Conservation (phyloP, 345 rosid genomes). For the Turnera subulata region DNA sequence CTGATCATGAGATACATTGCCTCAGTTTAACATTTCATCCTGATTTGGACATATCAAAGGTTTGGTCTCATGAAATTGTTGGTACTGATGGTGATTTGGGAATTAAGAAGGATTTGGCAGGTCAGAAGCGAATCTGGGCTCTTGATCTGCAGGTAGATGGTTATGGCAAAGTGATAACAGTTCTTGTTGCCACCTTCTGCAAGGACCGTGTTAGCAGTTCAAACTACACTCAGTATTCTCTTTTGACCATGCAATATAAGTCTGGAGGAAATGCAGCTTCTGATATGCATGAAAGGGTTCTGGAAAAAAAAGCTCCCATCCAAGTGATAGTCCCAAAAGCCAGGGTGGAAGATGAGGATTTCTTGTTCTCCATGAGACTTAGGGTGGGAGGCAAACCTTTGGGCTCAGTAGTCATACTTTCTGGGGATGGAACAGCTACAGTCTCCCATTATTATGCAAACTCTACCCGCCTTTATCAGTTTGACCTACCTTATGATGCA, state of each 20-base stretch:
- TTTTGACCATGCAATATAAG: conserved; percentile 74
- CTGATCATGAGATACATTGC: conserved; percentile 76
- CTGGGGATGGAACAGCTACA: conserved; percentile 95
- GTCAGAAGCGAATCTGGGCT: conserved; percentile 94
- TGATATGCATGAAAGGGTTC: conserved; percentile 43
- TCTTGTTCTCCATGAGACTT: conserved; percentile 86
- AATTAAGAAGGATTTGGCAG: conserved; percentile 84
- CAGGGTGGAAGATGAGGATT: conserved; percentile 82
- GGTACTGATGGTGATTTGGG: conserved; percentile 73
- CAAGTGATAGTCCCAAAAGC: conserved; percentile 98
- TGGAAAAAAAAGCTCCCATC: conserved; percentile 84
- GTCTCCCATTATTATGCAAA: conserved; percentile 67
- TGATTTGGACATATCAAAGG: conserved; percentile 44
- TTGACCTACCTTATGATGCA: conserved; percentile 90
- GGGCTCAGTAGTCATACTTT: conserved; percentile 81
- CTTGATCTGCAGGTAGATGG: conserved; percentile 79
- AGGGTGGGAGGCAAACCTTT: conserved; percentile 81
- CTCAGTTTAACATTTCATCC: conserved; percentile 39
- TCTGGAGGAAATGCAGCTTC: conserved; percentile 42
- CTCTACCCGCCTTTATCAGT: conserved; percentile 77
- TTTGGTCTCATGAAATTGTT: conserved; percentile 81
- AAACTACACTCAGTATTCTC: conserved; percentile 90
- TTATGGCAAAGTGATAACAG: conserved; percentile 63
- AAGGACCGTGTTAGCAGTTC: conserved; percentile 88
- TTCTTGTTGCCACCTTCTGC: conserved; percentile 90